Base-by-base conservation (phyloP, 2,329 filamentous ascomycete species). In the Lachnellula occidentalis region DNA sequence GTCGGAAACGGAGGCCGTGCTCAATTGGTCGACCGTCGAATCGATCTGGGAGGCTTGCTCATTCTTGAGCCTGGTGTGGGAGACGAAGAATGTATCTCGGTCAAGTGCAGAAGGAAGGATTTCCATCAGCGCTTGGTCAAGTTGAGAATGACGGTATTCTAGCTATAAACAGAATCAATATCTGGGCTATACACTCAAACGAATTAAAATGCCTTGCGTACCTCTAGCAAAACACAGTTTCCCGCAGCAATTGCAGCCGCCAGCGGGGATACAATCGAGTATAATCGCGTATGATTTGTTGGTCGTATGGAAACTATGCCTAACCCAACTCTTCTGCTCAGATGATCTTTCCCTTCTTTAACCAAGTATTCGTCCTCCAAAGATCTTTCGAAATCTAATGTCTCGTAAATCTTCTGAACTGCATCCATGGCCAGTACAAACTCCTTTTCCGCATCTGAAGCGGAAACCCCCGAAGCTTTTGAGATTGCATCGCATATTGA, bases 161-260 rank as follows among this genome's bases (percentile, higher is more conserved):
- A 56, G 34, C 60, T 61, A 46, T 14, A 47, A 12, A 46, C 11
- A 1, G 11, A 22, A 24, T 54, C 12, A 53, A 37, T 48, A 21
- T 11, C 22, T 2, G 45, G 8, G 9, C 24, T 34, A 12, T 53
- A 19, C 46, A 17, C 15, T 43, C 8, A 15, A 43, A 47, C 11
- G 2, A 19, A 14, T 15, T 2, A 21, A 14, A 12, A 37, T 48
- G 11, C 8, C 9, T 17, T 37, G 50, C 68, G 61, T 55, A 78
- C 77, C 68, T 78, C 74, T 11, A 81, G 45, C 34, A 76, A 68
- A 3, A 79, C 70, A 59, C 76, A 80, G 54, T 78, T 80, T 0
- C 78, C 78, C 12, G 76, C 75, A 1, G 74, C 72, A 31, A 81
- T 59, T 7, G 77, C 76, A 4, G 76, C 72, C 34, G 70, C 71